Evolutionary conservation across 2,329 filamentous ascomycete species (phyloP), one percentile per base, ranked within the genome.

Genomic region (Fusarium compactum): DNA sequence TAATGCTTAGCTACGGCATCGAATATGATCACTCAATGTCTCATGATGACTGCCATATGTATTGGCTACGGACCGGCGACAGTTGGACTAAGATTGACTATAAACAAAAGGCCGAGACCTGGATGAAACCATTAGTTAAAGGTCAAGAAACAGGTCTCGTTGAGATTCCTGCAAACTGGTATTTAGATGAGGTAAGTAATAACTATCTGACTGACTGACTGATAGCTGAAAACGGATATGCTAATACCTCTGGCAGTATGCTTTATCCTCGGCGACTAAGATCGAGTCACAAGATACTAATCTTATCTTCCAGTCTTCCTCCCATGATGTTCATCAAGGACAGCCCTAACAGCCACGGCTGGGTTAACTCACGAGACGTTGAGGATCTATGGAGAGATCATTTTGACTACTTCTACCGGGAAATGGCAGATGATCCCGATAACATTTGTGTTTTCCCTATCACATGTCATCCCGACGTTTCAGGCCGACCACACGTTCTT

Each of bases 361-460:
- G 81, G 69, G 82, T 85, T 24, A 85, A 86, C 58, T 81, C 85
- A 2, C 80, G 85, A 22, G 87, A 90, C 67, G 85, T 91, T 3
- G 88, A 91, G 73, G 87, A 89, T 40, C 85, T 91, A 34, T 91
- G 89, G 89, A 81, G 85, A 48, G 88, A 91, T 65, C 88, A 91
- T 68, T 91, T 91, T 65, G 86, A 90, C 72, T 93, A 93, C 79
- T 93, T 92, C 74, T 94, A 94, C 77, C 84, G 91, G 32, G 90
- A 94, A 16, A 25, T 38, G 8, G 62, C 62, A 1, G 62, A 65
- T 25, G 60, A 65, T 9, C 60, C 52, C 78, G 91, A 92, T 67
- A 91, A 94, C 71, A 90, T 92, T 71, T 93, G 93, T 66, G 86
- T 93, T 54, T 93, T 94, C 72, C 91, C 92, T 0, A 91, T 94